Evolutionary conservation across 179 eudicot genomes (phyloP).

Genomic region (Silene noctiflora): DNA sequence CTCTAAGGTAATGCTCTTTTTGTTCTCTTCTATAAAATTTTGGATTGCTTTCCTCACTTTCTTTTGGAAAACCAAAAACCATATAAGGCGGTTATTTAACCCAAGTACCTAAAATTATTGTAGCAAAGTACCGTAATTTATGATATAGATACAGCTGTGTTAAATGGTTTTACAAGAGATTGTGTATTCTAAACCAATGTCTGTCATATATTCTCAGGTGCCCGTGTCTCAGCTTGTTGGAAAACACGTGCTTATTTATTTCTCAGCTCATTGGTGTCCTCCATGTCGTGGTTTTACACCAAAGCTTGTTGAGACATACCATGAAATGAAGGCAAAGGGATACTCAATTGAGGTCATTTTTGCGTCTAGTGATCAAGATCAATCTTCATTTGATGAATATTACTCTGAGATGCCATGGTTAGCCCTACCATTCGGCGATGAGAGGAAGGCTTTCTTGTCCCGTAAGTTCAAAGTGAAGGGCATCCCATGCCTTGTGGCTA

Average conservation of each 20-base stretch:
- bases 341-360: conserved; percentile 61
- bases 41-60: neutral
- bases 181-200: neutral
- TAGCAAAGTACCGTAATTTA: too few species aligned
- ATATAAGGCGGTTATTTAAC: neutral
- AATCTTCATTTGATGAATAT: conserved; percentile 56
- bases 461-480: conserved; percentile 63
- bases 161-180: too few species aligned
- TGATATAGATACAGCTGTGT: too few species aligned
- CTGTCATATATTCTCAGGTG: conserved; percentile 37
- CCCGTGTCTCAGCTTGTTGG: conserved; percentile 73
- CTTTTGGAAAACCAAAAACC: neutral
- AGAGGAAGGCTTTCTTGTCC: conserved; percentile 43
- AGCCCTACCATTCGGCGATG: conserved; percentile 70
- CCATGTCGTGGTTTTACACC: conserved; percentile 84
- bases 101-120: too few species aligned
- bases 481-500: conserved; percentile 67
- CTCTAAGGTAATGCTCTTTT: conserved; percentile 49
- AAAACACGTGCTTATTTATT: conserved; percentile 65
- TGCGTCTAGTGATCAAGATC: conserved; percentile 65
- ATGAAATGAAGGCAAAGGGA: conserved; percentile 60
- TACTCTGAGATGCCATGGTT: conserved; percentile 84
- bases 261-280: conserved; percentile 92
- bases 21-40: neutral
- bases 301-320: conserved; percentile 49